Evolutionary conservation across 257 asterid genomes (phyloP), one percentile per base, ranked within the genome.

Genomic region (Solanum etuberosum): DNA sequence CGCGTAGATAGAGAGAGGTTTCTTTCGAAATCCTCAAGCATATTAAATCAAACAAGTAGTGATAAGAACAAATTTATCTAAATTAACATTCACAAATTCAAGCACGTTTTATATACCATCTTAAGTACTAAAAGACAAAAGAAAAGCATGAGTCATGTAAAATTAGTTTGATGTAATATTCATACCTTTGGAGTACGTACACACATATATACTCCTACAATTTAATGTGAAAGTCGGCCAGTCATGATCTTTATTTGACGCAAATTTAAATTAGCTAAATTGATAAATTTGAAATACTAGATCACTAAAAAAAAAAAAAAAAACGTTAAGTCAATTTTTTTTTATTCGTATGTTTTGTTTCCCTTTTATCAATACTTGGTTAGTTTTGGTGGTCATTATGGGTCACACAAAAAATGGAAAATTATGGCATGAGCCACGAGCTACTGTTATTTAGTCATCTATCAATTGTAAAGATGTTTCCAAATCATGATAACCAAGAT

Each of bases 401-500:
- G 67, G 43, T 80, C 9, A 48, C 67, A 48, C 42, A 80, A 46
- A 18, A 13, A 43, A 80, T 18, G 67, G 3, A 80, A 80, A 80
- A 46, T 80, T 80, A 80, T 80, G 85, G 68, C 25, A 46, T 80
- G 42, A 48, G 40, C 67, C 85, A 80, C 85, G 85, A 80, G 85
- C 85, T 80, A 80, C 85, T 80, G 85, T 80, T 80, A 80, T 80
- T 80, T 80, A 29, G 85, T 48, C 85, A 80, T 80, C 85, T 80
- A 80, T 48, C 27, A 80, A 27, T 80, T 80, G 29, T 46, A 48
- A 80, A 80, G 42, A 16, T 27, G 68, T 46, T 80, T 46, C 67
- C 29, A 80, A 46, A 48, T 80, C 29, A 80, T 18, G n/a, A 51
- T 80, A 80, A 80, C 85, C 38, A 46, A 80, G 12, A 46, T 29